phyloP scores from a whole-genome alignment of 768 basidiomycete species.

The Dioszegia hungarica region DNA sequence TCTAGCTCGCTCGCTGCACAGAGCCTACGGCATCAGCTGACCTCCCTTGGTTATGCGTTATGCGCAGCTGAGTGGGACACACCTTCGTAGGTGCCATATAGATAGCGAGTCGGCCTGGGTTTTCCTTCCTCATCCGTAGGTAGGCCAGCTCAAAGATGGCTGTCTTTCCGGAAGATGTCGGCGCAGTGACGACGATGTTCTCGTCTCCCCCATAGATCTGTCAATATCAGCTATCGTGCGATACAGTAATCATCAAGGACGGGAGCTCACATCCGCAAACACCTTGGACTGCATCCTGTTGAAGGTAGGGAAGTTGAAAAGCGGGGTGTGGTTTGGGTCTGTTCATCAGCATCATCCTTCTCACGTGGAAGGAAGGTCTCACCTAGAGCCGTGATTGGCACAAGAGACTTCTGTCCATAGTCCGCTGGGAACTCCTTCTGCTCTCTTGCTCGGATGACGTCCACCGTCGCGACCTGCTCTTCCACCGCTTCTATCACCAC shows the following conservation, averaged over 20 bases:
- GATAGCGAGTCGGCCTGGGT: slow-evolving; percentile 50
- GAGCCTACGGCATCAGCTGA: slow-evolving; percentile 56
- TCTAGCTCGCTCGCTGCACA: slow-evolving; percentile 74
- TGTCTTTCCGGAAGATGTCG: slow-evolving; percentile 95
- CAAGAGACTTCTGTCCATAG: slow-evolving; percentile 6
- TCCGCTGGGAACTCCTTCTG: neutral
- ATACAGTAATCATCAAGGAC: neutral
- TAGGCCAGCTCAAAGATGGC: slow-evolving; percentile 89
- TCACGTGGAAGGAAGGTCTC: slow-evolving; percentile 25
- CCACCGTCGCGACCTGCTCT: slow-evolving; percentile 17
- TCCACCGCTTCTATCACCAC: neutral
- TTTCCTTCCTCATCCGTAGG: slow-evolving; percentile 56
- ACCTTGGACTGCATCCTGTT: slow-evolving; percentile 85
- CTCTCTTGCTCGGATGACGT: slow-evolving; percentile 8
- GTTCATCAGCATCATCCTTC: slow-evolving; percentile 63
- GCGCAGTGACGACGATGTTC: slow-evolving; percentile 54
- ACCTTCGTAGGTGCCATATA: slow-evolving; percentile 95
- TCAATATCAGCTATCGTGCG: neutral
- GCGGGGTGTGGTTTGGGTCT: slow-evolving; percentile 51
- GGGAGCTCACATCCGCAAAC: slow-evolving; percentile 62
- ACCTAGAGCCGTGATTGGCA: slow-evolving; percentile 49
- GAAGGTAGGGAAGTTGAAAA: slow-evolving; percentile 78
- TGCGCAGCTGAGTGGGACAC: neutral
- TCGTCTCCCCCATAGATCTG: neutral
- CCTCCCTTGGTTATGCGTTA: too few relatives aligned